These are phyloP conservation scores for Fraxinus paxiana DNA, from an alignment of 305 asterid genomes.

Conservation along the genomic window DNA sequence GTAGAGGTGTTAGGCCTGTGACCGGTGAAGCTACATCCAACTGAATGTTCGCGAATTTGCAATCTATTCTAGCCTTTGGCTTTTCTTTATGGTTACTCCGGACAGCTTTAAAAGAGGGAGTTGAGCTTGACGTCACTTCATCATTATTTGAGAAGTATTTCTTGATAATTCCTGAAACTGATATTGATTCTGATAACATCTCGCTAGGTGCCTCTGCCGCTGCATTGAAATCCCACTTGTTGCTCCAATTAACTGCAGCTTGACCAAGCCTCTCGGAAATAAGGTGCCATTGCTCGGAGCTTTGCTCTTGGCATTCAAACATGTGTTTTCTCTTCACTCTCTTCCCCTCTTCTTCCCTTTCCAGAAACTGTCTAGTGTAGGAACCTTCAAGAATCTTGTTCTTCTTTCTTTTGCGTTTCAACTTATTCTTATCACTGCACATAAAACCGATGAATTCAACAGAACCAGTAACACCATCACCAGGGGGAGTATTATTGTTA, in stretches of 20 bases:
- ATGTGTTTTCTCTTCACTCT: slow-evolving; percentile 8
- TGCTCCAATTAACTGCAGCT: slow-evolving; percentile 9
- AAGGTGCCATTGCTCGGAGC: slow-evolving; percentile 4
- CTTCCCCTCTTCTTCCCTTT: slow-evolving; percentile 19
- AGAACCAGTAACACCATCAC: slow-evolving; percentile 10
- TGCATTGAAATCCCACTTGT: neutral
- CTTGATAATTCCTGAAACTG: slow-evolving; percentile 57
- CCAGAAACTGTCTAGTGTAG: slow-evolving; percentile 11
- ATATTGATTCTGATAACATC: slow-evolving; percentile 39
- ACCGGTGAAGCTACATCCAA: slow-evolving; percentile 13
- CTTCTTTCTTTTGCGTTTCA: slow-evolving; percentile 27
- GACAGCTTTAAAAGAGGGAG: neutral
- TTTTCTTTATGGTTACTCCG: slow-evolving; percentile 5
- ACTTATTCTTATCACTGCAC: slow-evolving; percentile 14
- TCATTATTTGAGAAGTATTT: slow-evolving; percentile 54
- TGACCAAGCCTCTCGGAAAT: slow-evolving; percentile 1
- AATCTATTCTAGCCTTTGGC: neutral
- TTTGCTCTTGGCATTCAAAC: slow-evolving; percentile 5
- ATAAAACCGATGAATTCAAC: slow-evolving; percentile 1
- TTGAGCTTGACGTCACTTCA: slow-evolving; percentile 47
- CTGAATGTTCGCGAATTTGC: neutral
- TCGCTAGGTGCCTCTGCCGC: slow-evolving; percentile 30
- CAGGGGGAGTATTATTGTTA: slow-evolving; percentile 6
- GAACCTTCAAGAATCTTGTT: slow-evolving; percentile 18
- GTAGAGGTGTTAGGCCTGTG: slow-evolving; percentile 19